Base-by-base conservation (phyloP, 331 rosid genomes). In the Acacia pycnantha region DNA sequence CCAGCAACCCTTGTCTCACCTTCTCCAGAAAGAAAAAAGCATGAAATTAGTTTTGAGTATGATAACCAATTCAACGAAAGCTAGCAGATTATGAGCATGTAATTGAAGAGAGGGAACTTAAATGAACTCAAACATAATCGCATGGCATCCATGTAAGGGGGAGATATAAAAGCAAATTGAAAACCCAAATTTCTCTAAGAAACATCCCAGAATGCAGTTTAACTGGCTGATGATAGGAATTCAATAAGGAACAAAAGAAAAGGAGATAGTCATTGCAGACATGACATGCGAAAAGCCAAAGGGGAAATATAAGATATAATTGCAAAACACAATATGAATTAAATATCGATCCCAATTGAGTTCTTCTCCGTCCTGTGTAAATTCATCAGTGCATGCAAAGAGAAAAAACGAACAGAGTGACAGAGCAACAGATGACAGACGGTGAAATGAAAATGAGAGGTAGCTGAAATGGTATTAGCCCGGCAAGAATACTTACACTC, bases 1-100 rank as follows among this genome's bases (percentile, higher is more conserved):
- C 68, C 81, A 29, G 58, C 40, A 78, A 46, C 76, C 58, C 21
- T 61, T 37, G 35, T 13, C 67, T 54, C 81, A 79, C 73, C 87
- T 76, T 79, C 94, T 87, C 87, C 88, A 84, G 14, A 77, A 54
- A 71, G 46, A 12, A 84, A 79, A 40, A 86, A 0, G 82, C 79
- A 66, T 43, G 7, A 26, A 51, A 77, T 53, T 74, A 83, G 80
- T 51, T 58, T 48, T 29, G 8, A 77, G 50, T 22, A 81, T 35
- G 68, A 37, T 22, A 73, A 58, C 65, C 78, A 58, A 73, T 26
- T 43, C 33, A 76, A 70, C 10, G 26, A 11, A 72, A 76, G 61
- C 5, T 24, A 50, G 69, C 13, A 46, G 53, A 26, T 26, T 54
- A 59, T 58, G 21, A 76, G 75, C 41, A 71, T 47, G 74, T 27